phyloP scores from a whole-genome alignment of 2,329 filamentous ascomycete species.

The Phialemoniopsis sp. region DNA sequence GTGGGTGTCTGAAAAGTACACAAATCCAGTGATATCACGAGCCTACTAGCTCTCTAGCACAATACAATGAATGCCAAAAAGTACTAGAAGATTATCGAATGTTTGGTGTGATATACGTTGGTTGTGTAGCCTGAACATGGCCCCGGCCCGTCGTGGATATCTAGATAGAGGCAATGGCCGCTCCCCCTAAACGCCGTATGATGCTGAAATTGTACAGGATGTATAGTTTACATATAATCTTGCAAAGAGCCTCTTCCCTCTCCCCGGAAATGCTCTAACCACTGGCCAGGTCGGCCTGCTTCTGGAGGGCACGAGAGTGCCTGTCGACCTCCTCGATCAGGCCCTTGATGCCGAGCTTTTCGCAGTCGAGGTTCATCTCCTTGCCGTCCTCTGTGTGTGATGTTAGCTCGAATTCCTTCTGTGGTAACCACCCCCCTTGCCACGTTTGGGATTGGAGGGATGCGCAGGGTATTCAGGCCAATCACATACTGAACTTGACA shows the following conservation, averaged over 20 bases:
- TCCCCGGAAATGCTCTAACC: slow-evolving; percentile 12
- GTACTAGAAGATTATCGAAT: no score
- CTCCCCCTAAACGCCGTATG: slow-evolving; percentile 6
- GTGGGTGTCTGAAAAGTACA: slow-evolving; percentile 3
- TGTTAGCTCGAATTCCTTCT: no score
- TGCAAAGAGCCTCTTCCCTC: slow-evolving; percentile 1
- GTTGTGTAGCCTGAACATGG: no score
- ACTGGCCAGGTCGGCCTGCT: slow-evolving; percentile 73
- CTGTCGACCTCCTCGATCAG: slow-evolving; percentile 86
- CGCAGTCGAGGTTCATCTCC: slow-evolving; percentile 77
- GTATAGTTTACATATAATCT: slow-evolving; percentile 3
- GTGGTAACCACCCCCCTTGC: no score
- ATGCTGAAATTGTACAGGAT: slow-evolving; percentile 5
- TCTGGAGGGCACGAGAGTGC: slow-evolving; percentile 77
- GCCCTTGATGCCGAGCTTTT: slow-evolving; percentile 78
- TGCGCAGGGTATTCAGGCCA: no score
- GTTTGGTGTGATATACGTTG: no score
- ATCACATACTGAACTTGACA: slow-evolving; percentile 78
- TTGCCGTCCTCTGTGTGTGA: slow-evolving; percentile 76
- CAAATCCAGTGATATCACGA: neutral
- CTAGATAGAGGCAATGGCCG: neutral
- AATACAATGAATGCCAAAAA: no score
- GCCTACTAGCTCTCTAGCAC: no score
- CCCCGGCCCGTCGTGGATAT: neutral
- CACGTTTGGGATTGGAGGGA: no score